These are phyloP conservation scores for Phyllosticta citrichinensis DNA, from an alignment of 2,329 filamentous ascomycete genomes.

Conservation along the genomic window DNA sequence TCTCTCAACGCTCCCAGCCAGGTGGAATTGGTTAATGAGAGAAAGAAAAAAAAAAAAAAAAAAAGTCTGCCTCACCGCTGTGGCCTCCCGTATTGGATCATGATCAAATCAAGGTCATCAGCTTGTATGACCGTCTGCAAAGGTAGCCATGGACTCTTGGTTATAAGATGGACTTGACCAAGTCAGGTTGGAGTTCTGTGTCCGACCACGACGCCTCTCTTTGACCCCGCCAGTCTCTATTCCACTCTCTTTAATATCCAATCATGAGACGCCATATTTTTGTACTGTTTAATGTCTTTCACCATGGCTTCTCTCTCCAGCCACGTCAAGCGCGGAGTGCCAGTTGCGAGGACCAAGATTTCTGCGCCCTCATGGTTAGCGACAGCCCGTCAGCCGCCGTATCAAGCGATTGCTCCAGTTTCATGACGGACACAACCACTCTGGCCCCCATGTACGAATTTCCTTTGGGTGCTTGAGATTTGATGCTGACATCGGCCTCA, in stretches of 20 bases:
- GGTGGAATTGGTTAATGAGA: not conserved
- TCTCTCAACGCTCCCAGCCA: not conserved
- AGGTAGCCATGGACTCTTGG: not conserved
- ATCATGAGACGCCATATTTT: not conserved
- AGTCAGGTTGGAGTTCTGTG: not conserved
- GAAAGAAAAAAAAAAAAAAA: too few relatives aligned
- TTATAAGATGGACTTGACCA: not conserved
- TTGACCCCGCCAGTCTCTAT: not conserved
- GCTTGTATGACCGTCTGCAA: not conserved
- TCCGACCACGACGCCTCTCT: not conserved
- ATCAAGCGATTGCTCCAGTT: conserved; percentile 3
- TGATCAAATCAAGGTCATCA: not conserved
- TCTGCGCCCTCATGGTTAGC: not conserved
- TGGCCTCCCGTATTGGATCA: not conserved
- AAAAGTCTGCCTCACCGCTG: not conserved
- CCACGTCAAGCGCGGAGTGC: not conserved
- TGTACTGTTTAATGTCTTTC: not conserved
- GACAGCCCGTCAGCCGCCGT: not conserved
- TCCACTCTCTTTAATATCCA: not conserved
- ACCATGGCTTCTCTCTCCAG: not conserved
- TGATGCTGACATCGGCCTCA: not conserved
- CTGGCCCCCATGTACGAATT: not conserved
- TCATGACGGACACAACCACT: conserved; percentile 5
- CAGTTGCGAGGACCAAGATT: not conserved
- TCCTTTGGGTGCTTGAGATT: not conserved